These are phyloP conservation scores for Penicillium ucsense DNA, from an alignment of 495 filamentous ascomycete genomes.

Conservation along the genomic window DNA sequence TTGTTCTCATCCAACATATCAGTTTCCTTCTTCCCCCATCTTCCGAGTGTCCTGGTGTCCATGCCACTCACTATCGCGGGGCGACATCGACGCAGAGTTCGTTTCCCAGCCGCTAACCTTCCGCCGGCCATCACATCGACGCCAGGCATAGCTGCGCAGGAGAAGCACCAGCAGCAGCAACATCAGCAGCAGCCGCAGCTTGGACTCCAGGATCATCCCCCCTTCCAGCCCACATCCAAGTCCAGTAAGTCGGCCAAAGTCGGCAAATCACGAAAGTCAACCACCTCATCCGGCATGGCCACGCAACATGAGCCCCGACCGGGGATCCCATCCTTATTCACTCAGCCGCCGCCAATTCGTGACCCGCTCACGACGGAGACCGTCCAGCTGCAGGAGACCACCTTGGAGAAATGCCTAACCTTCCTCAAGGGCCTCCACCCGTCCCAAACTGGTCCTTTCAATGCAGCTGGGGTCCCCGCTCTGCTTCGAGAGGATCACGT, in stretches of 20 bases:
- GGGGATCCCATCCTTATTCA: slow-evolving; percentile 58
- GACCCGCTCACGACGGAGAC: slow-evolving; percentile 63
- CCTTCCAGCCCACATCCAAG: neutral
- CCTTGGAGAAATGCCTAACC: slow-evolving; percentile 57
- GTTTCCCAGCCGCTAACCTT: slow-evolving; percentile 15
- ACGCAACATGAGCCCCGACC: slow-evolving; percentile 16
- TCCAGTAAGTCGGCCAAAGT: neutral
- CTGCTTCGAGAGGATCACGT: slow-evolving; percentile 64
- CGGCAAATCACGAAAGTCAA: neutral
- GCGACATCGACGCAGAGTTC: slow-evolving; percentile 33
- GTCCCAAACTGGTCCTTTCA: slow-evolving; percentile 41
- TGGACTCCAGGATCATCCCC: neutral
- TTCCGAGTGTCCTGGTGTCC: neutral
- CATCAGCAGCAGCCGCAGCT: neutral
- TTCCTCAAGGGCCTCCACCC: slow-evolving; percentile 43
- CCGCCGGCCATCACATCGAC: slow-evolving; percentile 4
- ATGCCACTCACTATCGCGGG: slow-evolving; percentile 30
- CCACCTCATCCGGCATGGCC: slow-evolving; percentile 1
- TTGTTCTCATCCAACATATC: no score
- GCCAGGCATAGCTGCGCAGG: neutral
- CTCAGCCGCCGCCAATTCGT: slow-evolving; percentile 47
- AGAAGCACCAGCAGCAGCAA: neutral
- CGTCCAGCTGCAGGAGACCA: slow-evolving; percentile 56
- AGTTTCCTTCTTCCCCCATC: no score
- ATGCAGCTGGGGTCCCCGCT: slow-evolving; percentile 59